Percentiles rank a stretch among this genome's conserved stretches.
Conservation (phyloP, 148 eudicot species). For the Spergularia bocconei region DNA sequence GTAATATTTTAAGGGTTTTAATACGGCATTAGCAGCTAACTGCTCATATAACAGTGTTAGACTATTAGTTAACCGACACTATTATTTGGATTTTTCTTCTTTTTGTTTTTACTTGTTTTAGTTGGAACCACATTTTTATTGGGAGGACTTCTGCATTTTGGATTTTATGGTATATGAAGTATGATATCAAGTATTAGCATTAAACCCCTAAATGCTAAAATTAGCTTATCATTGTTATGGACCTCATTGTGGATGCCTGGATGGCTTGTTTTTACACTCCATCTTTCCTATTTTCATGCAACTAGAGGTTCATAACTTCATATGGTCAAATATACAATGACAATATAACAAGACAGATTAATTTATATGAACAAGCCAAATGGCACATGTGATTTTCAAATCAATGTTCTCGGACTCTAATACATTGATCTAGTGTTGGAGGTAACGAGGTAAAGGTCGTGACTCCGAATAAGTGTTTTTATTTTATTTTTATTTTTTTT, state of each 20-base stretch:
- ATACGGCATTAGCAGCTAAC: not conserved
- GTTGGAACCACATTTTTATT: not conserved
- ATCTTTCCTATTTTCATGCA: not conserved
- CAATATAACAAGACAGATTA: not conserved
- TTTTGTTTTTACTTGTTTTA: constrained; percentile 2
- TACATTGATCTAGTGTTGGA: too few relatives aligned
- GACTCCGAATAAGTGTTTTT: too few relatives aligned
- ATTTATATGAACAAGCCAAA: not conserved
- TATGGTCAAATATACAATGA: not conserved
- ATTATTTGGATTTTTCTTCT: not conserved
- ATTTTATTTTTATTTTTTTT: too few relatives aligned
- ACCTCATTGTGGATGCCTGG: not conserved
- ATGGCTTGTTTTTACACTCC: constrained; percentile 5
- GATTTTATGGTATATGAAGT: not conserved
- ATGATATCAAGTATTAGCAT: not conserved
- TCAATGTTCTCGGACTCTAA: too few relatives aligned
- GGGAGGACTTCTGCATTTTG: not conserved
- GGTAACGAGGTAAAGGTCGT: too few relatives aligned
- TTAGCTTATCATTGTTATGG: not conserved
- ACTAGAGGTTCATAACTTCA: not conserved
- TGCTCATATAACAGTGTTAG: not conserved
- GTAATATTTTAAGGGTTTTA: not conserved
- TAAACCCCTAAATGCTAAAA: not conserved
- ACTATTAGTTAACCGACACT: not conserved
- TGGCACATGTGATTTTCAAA: not conserved